phyloP scores from a whole-genome alignment of 768 basidiomycete genomes.

The Termitomyces sp. region DNA sequence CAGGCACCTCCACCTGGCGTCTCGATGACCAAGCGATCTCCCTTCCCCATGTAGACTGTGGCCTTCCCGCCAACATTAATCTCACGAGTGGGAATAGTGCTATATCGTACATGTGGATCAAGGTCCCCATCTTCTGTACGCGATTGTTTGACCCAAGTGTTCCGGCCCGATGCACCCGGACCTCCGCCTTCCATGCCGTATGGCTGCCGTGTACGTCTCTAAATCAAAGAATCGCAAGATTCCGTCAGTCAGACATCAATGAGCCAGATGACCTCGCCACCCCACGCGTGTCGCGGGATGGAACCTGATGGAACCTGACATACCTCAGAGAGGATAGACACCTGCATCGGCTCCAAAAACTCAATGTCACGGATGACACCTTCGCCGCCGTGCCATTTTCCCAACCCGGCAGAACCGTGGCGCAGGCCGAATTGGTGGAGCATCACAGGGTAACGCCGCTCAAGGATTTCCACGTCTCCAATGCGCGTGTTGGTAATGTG shows the following conservation, averaged over 20 bases:
- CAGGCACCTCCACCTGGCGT: conserved; percentile 92
- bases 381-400: conserved; percentile 75
- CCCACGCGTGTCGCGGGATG: not conserved
- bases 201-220: conserved; percentile 82
- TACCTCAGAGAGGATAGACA: conserved; percentile 85
- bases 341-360: conserved; percentile 74
- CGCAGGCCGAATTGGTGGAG: conserved; percentile 79
- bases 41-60: conserved; percentile 82
- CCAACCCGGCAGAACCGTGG: conserved; percentile 60
- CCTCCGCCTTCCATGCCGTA: conserved; percentile 83
- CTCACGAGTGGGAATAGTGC: conserved; percentile 32
- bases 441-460: conserved; percentile 90
- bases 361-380: conserved; percentile 83
- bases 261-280: not conserved
- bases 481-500: conserved; percentile 93
- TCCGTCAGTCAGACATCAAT: not conserved
- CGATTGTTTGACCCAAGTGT: conserved; percentile 80
- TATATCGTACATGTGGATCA: conserved; percentile 25
- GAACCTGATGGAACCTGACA: conserved; percentile 6
- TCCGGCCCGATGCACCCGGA: conserved; percentile 64
- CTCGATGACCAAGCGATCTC: conserved; percentile 74
- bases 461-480: conserved; percentile 90
- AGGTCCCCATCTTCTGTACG: conserved; percentile 65
- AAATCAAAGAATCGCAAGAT: not conserved
- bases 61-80: conserved; percentile 92